Evolutionary conservation across 371 early-diverging fungal species (phyloP).

Genomic region (Capillidium heterosporum): DNA sequence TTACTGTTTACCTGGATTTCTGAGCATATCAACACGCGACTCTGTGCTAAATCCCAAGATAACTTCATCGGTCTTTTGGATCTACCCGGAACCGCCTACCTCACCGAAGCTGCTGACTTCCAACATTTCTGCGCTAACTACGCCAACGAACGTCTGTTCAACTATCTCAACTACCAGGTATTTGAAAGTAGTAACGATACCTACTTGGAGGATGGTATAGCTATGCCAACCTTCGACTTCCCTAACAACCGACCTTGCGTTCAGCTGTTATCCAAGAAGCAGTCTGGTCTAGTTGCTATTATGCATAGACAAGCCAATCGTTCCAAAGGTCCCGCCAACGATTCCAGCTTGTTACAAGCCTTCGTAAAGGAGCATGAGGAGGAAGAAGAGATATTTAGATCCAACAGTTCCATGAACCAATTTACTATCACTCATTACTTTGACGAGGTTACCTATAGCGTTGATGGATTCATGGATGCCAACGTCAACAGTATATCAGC

Average conservation of each 20-base stretch:
- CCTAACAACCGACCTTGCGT: slow-evolving; percentile 40
- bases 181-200: slow-evolving; percentile 14
- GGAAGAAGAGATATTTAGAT: slow-evolving; percentile 19
- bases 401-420: slow-evolving; percentile 19
- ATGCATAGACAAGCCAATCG: slow-evolving; percentile 27
- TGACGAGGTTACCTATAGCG: slow-evolving; percentile 49
- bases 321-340: slow-evolving; percentile 14
- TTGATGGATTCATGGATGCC: slow-evolving; percentile 45
- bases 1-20: slow-evolving; percentile 74
- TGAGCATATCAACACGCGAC: slow-evolving; percentile 64
- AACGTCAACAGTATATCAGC: slow-evolving; percentile 54
- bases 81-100: slow-evolving; percentile 54
- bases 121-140: slow-evolving; percentile 61
- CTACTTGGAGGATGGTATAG: slow-evolving; percentile 6
- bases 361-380: slow-evolving; percentile 12
- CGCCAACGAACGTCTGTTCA: slow-evolving; percentile 64
- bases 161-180: slow-evolving; percentile 29
- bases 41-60: slow-evolving; percentile 37
- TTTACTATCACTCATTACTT: slow-evolving; percentile 53
- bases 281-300: slow-evolving; percentile 31
- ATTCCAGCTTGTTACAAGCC: slow-evolving; percentile 13
- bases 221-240: slow-evolving; percentile 25
- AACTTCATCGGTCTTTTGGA: slow-evolving; percentile 59
- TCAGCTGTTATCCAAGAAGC: slow-evolving; percentile 28
- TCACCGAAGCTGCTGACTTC: slow-evolving; percentile 46